Conservation (phyloP, 2,329 filamentous ascomycete species). For the Aspergillus tanneri region DNA sequence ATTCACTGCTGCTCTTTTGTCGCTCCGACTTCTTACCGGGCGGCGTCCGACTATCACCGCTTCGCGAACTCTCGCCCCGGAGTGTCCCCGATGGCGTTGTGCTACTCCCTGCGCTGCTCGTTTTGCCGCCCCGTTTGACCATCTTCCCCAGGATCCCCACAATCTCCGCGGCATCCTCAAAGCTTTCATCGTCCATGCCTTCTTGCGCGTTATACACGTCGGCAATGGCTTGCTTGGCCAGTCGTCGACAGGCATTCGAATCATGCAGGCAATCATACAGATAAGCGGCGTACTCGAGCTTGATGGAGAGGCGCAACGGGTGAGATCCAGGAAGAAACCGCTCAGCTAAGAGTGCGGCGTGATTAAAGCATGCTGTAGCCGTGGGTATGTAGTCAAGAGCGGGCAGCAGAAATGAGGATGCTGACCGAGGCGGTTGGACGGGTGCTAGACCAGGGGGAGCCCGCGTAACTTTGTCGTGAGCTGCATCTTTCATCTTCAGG, state of each 20-base stretch:
- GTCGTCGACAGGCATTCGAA: conserved; percentile 67
- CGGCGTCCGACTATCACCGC: conserved; percentile 33
- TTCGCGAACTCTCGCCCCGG: conserved; percentile 30
- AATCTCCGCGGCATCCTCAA: conserved; percentile 83
- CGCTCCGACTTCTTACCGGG: conserved; percentile 17
- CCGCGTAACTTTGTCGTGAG: conserved; percentile 12
- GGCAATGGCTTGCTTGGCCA: conserved; percentile 80
- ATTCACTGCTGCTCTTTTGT: conserved; percentile 8
- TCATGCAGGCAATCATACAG: conserved; percentile 91
- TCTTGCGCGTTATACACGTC: conserved; percentile 90
- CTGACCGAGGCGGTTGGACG: conserved; percentile 34
- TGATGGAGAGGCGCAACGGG: conserved; percentile 82
- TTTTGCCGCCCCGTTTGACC: conserved; percentile 68
- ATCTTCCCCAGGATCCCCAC: conserved; percentile 84
- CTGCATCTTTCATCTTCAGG: not conserved
- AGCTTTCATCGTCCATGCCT: conserved; percentile 93
- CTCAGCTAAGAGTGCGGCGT: conserved; percentile 73
- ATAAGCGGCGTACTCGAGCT: conserved; percentile 90
- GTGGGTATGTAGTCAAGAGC: conserved; percentile 76
- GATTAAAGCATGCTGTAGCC: conserved; percentile 77
- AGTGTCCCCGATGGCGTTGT: conserved; percentile 26
- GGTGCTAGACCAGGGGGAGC: conserved; percentile 41
- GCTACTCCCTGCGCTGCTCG: conserved; percentile 35
- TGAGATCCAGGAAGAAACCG: conserved; percentile 80
- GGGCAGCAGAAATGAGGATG: conserved; percentile 75